Conservation (phyloP, 495 filamentous ascomycete species). For the Penicillium malachiteum region DNA sequence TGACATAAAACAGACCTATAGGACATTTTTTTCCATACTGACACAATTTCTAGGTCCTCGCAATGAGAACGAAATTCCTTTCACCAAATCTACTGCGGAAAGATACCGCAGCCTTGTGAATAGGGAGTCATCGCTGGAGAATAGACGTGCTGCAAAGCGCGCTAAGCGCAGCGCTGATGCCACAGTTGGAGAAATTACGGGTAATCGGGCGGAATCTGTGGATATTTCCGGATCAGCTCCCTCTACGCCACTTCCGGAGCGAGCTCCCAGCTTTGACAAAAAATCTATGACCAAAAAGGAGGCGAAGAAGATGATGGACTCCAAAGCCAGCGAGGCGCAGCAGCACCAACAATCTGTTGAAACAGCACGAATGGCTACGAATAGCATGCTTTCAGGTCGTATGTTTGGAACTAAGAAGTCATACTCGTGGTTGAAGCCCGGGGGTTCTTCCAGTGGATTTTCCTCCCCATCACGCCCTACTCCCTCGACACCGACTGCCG, state of each 20-base stretch:
- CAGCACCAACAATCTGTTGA: slow-evolving; percentile 52
- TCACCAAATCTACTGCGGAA: slow-evolving; percentile 29
- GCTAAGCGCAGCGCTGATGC: slow-evolving; percentile 44
- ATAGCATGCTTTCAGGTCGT: slow-evolving; percentile 43
- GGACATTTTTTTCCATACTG: slow-evolving; percentile 1
- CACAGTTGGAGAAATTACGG: slow-evolving; percentile 39
- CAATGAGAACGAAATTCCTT: slow-evolving; percentile 18
- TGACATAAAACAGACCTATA: neutral
- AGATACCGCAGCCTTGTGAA: slow-evolving; percentile 35
- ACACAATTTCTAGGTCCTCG: slow-evolving; percentile 33
- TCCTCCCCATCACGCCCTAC: slow-evolving; percentile 39
- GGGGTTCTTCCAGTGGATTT: slow-evolving; percentile 38
- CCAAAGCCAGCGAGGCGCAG: slow-evolving; percentile 48
- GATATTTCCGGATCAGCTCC: slow-evolving; percentile 43
- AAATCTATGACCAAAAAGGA: slow-evolving; percentile 59
- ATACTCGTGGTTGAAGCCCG: slow-evolving; percentile 47
- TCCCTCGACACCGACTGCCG: slow-evolving; percentile 33
- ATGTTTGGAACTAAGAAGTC: slow-evolving; percentile 48
- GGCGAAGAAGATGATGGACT: slow-evolving; percentile 49
- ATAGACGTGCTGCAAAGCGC: slow-evolving; percentile 51
- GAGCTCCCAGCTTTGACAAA: slow-evolving; percentile 48
- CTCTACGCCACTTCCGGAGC: slow-evolving; percentile 42
- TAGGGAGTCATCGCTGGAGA: slow-evolving; percentile 45
- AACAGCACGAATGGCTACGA: slow-evolving; percentile 47
- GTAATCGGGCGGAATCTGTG: slow-evolving; percentile 32